A percentile compares a stretch with the other conserved stretches of the same genome.
Conservation (phyloP, 495 filamentous ascomycete species). For the Melanomma pulvis-pyrius region DNA sequence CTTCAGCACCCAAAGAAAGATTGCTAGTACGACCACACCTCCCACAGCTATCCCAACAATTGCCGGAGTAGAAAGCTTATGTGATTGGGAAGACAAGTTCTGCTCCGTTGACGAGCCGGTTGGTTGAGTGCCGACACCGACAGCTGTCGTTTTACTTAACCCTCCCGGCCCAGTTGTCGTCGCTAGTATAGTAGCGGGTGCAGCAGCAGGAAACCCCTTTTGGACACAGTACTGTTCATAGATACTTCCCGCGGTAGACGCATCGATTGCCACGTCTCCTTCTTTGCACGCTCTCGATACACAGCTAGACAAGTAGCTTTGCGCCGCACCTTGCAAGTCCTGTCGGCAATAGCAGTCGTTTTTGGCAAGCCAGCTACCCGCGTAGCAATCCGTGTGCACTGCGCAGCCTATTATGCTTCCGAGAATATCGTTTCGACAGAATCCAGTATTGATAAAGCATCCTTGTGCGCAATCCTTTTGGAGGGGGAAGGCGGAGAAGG, state of each 20-base stretch:
- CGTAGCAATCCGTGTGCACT: neutral
- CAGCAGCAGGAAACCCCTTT: constrained; percentile 6
- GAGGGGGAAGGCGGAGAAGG: constrained; percentile 6
- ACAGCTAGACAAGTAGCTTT: constrained; percentile 1
- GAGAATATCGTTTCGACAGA: constrained; percentile 12
- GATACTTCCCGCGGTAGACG: constrained; percentile 7
- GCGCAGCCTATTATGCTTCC: constrained; percentile 15
- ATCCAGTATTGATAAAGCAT: constrained; percentile 6
- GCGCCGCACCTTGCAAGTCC: constrained; percentile 9
- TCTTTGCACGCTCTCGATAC: neutral
- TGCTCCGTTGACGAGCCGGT: neutral
- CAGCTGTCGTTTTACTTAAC: neutral
- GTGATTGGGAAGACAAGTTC: constrained; percentile 1
- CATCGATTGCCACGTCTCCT: constrained; percentile 16
- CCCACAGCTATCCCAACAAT: constrained; percentile 13
- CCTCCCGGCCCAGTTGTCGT: neutral
- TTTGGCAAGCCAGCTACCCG: constrained; percentile 2
- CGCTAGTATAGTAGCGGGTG: constrained; percentile 2
- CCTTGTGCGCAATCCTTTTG: constrained; percentile 12
- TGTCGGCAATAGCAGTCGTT: constrained; percentile 27
- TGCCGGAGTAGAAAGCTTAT: neutral
- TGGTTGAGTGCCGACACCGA: neutral
- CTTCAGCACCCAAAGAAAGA: neutral
- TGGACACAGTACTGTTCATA: constrained; percentile 16
- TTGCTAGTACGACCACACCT: neutral